Evolutionary conservation across 2,329 filamentous ascomycete species (phyloP), one percentile per base, ranked within the genome.

Genomic region (Huntiella savannae): DNA sequence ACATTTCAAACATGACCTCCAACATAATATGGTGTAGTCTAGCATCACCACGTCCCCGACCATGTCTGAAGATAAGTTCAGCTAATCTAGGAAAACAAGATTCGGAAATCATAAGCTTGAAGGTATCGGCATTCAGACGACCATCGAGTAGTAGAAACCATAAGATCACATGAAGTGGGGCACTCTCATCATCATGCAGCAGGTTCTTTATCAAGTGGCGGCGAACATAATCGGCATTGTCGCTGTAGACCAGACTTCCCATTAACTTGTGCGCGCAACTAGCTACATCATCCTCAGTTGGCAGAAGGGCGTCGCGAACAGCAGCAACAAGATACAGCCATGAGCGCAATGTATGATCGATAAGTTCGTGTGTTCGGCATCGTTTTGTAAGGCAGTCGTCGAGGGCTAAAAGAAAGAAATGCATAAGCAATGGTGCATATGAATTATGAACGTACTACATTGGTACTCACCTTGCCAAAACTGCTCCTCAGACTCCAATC

Each of bases 1-100:
- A 87, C 82, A 95, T 95, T 66, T 96, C 91, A 62, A 94, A 98
- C 58, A 95, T 71, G 48, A 98, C 66, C 61, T 95, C 82, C 55
- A 98, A 69, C 45, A 96, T 67, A 51, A 91, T 64, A 33, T 81
- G 76, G 62, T 95, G 84, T 50, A 96, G 67, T 45, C 75, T 70
- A 38, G 66, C 69, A 40, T 50, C 46, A 10, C 48, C 48, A 10
- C 45, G 44, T 10, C 48, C 48, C 39, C 48, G 37, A 3, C 48
- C 48, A 38, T 50, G 48, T 4, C 48, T 32, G 33, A 17, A 50
- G 51, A 96, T 79, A 53, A 98, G 66, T 52, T 93, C 84, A 32
- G 96, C 66, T 38, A 98, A 66, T 32, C 87, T 74, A 33, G 79
- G 70, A 59, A 98, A 98, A 52, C 79, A 83, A 12, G 82, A 79